These are phyloP conservation scores for Entomortierella lignicola DNA, from an alignment of 192 early-diverging fungal species.

Conservation along the genomic window DNA sequence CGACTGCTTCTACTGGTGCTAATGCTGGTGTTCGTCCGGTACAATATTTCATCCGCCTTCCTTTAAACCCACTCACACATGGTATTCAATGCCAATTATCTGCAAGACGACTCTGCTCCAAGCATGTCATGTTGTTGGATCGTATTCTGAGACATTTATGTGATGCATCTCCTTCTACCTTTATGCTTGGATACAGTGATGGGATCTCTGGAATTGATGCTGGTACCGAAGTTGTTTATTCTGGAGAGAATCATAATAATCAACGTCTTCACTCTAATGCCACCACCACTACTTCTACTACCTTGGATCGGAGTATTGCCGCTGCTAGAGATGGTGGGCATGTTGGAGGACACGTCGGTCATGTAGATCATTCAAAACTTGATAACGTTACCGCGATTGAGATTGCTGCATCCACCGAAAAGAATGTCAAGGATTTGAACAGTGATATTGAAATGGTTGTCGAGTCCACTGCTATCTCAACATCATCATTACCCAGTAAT, in stretches of 20 bases:
- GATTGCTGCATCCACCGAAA: not conserved
- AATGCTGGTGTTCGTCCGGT: not conserved
- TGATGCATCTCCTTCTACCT: conserved; percentile 36
- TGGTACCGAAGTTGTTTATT: conserved; percentile 36
- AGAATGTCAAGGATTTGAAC: not conserved
- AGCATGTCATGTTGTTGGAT: conserved; percentile 32
- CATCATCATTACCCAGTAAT: too few relatives aligned
- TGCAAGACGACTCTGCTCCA: conserved; percentile 20
- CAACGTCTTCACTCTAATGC: not conserved
- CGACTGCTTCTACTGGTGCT: not conserved
- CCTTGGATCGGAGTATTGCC: conserved; percentile 25
- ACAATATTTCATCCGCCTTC: conserved; percentile 23
- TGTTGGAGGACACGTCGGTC: conserved; percentile 16
- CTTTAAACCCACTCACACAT: conserved; percentile 27
- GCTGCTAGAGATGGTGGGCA: conserved; percentile 11
- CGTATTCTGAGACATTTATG: conserved; percentile 32
- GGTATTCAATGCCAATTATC: conserved; percentile 37
- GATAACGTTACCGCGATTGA: not conserved
- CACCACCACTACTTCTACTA: not conserved
- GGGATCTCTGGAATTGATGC: conserved; percentile 37
- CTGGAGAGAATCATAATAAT: conserved; percentile 19
- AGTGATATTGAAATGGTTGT: not conserved
- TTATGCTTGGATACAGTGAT: conserved; percentile 41
- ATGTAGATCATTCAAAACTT: conserved; percentile 24
- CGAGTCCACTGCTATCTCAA: too few relatives aligned